Conservation (phyloP, 1,284 basidiomycete genomes). For the Papiliotrema flavescens region DNA sequence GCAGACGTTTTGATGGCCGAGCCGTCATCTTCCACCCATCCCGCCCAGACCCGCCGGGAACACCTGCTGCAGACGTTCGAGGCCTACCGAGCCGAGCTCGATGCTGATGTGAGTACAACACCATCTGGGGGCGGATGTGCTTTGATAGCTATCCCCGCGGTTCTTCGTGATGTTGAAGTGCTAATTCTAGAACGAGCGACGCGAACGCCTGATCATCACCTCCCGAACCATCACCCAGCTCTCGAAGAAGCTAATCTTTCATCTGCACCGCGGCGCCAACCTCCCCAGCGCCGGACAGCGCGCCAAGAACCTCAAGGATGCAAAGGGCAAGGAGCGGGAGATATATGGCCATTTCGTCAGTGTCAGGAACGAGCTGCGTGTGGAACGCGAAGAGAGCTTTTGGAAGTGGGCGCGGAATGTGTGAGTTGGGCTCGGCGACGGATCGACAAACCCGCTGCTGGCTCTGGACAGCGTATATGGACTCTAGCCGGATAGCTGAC, state of each 20-base stretch:
- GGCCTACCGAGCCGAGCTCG: constrained; percentile 40
- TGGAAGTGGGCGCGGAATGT: constrained; percentile 77
- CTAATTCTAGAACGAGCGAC: constrained; percentile 46
- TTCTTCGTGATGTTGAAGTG: too few species aligned
- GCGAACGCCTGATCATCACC: constrained; percentile 48
- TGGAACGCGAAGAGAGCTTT: constrained; percentile 52
- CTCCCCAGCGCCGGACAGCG: constrained; percentile 32
- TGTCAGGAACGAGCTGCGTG: constrained; percentile 63
- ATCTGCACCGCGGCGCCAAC: constrained; percentile 71
- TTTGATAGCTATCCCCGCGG: too few species aligned
- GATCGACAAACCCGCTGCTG: too few species aligned
- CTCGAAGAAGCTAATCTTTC: constrained; percentile 94
- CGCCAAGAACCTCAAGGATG: constrained; percentile 51
- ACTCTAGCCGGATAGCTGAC: background rate
- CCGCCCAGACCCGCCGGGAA: constrained; percentile 25
- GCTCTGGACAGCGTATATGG: too few species aligned
- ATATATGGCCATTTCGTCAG: constrained; percentile 64
- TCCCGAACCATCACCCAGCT: constrained; percentile 79
- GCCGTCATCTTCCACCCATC: constrained; percentile 10
- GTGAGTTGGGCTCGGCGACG: constrained; percentile 51
- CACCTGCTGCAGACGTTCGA: constrained; percentile 42
- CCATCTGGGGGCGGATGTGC: too few species aligned
- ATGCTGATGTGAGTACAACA: constrained; percentile 34
- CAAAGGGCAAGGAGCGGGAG: constrained; percentile 64
- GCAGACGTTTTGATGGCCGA: constrained; percentile 18